These are phyloP conservation scores for Murraya koenigii DNA, from an alignment of 345 rosid species.

Conservation along the genomic window DNA sequence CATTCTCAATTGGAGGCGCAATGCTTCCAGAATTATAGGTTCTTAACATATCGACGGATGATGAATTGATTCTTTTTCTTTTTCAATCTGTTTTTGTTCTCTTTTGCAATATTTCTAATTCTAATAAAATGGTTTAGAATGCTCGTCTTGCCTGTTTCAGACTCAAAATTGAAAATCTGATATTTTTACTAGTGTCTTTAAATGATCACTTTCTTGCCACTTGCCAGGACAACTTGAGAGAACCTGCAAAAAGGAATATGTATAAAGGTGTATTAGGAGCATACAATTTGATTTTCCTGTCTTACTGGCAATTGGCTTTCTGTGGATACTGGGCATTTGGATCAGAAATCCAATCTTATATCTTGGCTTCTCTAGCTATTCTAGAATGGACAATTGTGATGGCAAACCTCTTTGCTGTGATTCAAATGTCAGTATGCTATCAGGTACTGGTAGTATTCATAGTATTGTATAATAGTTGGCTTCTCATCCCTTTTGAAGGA, in stretches of 20 bases:
- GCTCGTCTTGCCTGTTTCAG: background rate
- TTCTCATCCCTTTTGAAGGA: background rate
- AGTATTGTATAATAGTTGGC: background rate
- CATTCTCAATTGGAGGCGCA: constrained; percentile 57
- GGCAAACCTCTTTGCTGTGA: constrained; percentile 48
- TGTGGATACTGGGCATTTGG: constrained; percentile 57
- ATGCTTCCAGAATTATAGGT: constrained; percentile 69
- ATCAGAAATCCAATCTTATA: constrained; percentile 46
- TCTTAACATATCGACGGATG: background rate
- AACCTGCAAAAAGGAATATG: constrained; percentile 45
- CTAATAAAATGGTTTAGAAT: background rate
- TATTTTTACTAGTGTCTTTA: background rate
- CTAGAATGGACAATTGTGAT: constrained; percentile 53
- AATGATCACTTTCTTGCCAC: constrained; percentile 13
- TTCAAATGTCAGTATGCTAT: constrained; percentile 58
- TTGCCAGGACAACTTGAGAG: constrained; percentile 37
- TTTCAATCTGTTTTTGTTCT: background rate
- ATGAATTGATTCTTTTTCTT: background rate
- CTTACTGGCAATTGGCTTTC: constrained; percentile 52
- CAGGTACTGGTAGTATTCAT: constrained; percentile 27
- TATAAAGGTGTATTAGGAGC: constrained; percentile 55
- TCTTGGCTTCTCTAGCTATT: constrained; percentile 39
- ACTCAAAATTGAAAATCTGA: background rate
- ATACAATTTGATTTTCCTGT: constrained; percentile 32
- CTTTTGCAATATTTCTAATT: background rate